These are phyloP conservation scores for Solanum acaule DNA, from an alignment of 257 asterid genomes.

Conservation along the genomic window DNA sequence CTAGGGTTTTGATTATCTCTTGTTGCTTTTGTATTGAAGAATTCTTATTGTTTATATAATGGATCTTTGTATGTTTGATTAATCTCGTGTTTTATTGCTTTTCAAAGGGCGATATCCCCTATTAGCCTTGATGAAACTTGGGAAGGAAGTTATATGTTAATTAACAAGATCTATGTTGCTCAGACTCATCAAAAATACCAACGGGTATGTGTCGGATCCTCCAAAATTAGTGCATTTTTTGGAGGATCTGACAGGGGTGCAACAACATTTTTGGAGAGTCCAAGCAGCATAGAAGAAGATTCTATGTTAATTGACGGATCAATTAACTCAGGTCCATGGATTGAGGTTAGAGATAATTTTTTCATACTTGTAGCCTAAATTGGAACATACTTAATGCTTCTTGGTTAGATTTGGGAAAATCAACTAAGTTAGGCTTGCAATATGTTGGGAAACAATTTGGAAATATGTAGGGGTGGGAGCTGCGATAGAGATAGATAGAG, in stretches of 20 bases:
- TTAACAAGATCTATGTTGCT: not conserved
- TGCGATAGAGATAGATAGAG: no score
- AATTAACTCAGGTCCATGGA: not conserved
- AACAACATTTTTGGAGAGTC: not conserved
- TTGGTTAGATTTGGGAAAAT: no score
- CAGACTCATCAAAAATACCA: not conserved
- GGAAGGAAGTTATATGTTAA: not conserved
- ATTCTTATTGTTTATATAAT: not conserved
- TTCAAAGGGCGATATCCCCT: not conserved
- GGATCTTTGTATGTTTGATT: not conserved
- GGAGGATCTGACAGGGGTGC: not conserved
- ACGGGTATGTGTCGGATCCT: not conserved
- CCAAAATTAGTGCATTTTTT: not conserved
- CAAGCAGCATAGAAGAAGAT: not conserved
- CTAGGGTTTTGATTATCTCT: not conserved
- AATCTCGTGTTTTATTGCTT: not conserved
- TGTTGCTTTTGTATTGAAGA: not conserved
- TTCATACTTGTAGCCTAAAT: not conserved
- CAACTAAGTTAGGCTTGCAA: no score
- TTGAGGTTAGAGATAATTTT: no score
- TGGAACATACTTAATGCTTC: no score
- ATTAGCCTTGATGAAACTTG: not conserved
- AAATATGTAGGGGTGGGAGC: no score
- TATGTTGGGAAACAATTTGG: no score
- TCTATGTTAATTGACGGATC: not conserved